Conservation (phyloP, 805 yeast genomes). For the Aciculoconidium aculeatum region DNA sequence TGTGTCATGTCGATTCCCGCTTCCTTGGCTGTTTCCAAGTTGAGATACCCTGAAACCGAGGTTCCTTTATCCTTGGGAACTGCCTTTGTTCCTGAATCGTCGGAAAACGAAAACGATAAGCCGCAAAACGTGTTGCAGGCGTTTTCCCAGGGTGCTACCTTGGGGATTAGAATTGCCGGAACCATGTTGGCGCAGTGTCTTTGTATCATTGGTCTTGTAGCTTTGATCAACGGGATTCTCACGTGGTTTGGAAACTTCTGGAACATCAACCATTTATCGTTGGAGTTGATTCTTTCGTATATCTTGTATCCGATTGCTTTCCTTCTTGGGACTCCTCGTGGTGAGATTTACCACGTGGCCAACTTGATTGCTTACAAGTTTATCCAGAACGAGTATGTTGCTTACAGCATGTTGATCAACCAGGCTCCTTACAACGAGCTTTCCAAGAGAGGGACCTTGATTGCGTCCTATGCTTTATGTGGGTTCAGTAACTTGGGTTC, state of each 20-base stretch:
- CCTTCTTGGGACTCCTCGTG: conserved; percentile 49
- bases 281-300: conserved; percentile 53
- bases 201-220: conserved; percentile 57
- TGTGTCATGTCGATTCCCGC: conserved; percentile 70
- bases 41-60: conserved; percentile 56
- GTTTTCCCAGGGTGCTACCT: conserved; percentile 51
- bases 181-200: conserved; percentile 52
- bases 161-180: conserved; percentile 52
- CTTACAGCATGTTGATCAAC: conserved; percentile 36
- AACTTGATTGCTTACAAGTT: conserved; percentile 51
- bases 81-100: conserved; percentile 40
- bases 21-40: conserved; percentile 53
- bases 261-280: conserved; percentile 47
- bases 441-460: conserved; percentile 46
- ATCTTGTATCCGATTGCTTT: conserved; percentile 56
- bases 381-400: conserved; percentile 59
- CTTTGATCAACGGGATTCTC: conserved; percentile 49
- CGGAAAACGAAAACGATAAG: conserved; percentile 20
- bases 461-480: conserved; percentile 58
- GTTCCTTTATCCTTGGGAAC: conserved; percentile 46
- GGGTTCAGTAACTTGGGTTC: conserved; percentile 62
- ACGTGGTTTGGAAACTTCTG: conserved; percentile 60
- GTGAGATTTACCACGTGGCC: conserved; percentile 46
- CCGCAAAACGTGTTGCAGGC: conserved; percentile 53
- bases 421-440: conserved; percentile 41